Evolutionary conservation across 805 yeast genomes (phyloP).

Genomic region (Kluyveromyces aestuarii): DNA sequence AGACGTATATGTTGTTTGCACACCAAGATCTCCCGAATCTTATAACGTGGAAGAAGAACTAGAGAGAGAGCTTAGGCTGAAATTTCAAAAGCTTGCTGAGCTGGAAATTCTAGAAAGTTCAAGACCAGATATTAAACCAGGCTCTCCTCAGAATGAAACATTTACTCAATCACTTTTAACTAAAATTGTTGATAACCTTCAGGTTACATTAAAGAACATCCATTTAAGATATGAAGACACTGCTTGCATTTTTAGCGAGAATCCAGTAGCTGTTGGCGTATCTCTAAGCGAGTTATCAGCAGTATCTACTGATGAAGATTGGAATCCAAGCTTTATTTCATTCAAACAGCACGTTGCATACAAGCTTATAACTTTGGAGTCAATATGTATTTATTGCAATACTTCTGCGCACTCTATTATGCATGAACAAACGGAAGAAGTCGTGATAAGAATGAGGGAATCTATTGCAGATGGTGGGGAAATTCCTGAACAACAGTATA

Average conservation of each 20-base stretch:
- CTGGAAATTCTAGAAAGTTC: conserved; percentile 46
- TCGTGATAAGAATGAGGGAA: conserved; percentile 40
- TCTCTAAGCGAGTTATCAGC: conserved; percentile 84
- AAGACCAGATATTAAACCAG: conserved; percentile 27
- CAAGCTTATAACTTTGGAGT: conserved; percentile 65
- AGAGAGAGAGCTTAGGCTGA: conserved; percentile 54
- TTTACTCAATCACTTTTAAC: conserved; percentile 83
- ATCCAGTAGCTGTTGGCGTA: conserved; percentile 75
- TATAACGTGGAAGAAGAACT: conserved; percentile 54
- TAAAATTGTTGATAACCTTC: conserved; percentile 87
- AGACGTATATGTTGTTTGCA: conserved; percentile 75
- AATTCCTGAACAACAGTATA: conserved; percentile 38
- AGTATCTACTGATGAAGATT: conserved; percentile 73
- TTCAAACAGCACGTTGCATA: conserved; percentile 58
- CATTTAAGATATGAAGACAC: conserved; percentile 89
- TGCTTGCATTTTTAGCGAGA: conserved; percentile 52
- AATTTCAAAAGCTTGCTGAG: conserved; percentile 57
- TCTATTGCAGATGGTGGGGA: conserved; percentile 32
- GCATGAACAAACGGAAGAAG: conserved; percentile 38
- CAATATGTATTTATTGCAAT: conserved; percentile 77
- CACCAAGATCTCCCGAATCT: conserved; percentile 53
- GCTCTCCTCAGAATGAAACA: conserved; percentile 52
- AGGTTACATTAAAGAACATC: conserved; percentile 81
- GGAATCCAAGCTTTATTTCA: conserved; percentile 81
- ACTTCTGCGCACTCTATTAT: conserved; percentile 48